phyloP scores from a whole-genome alignment of 495 filamentous ascomycete genomes.

The Aspergillus cavernicola region DNA sequence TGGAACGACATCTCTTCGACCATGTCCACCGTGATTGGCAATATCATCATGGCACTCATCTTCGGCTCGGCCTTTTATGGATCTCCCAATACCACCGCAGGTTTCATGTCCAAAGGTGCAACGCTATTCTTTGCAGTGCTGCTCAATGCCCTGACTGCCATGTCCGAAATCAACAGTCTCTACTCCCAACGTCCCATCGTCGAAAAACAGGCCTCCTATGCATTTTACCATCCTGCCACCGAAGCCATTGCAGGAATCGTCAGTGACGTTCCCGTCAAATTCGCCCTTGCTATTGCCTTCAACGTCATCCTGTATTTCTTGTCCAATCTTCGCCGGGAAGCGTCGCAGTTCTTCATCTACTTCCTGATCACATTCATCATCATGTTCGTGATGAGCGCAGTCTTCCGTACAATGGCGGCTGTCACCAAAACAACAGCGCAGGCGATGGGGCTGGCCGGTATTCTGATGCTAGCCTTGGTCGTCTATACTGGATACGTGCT shows the following conservation, averaged over 20 bases:
- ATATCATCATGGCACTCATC: constrained; percentile 73
- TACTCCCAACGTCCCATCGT: constrained; percentile 60
- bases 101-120: constrained; percentile 75
- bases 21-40: constrained; percentile 68
- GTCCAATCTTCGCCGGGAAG: constrained; percentile 42
- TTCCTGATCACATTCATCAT: constrained; percentile 52
- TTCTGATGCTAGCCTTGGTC: constrained; percentile 41
- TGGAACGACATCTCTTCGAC: constrained; percentile 72
- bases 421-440: constrained; percentile 43
- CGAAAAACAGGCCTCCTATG: constrained; percentile 61
- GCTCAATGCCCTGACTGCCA: constrained; percentile 54
- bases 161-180: constrained; percentile 57
- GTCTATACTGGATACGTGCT: constrained; percentile 50
- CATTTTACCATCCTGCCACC: constrained; percentile 59
- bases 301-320: constrained; percentile 58
- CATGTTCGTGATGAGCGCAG: constrained; percentile 52
- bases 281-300: constrained; percentile 46
- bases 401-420: constrained; percentile 46
- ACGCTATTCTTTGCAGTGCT: constrained; percentile 87
- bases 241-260: constrained; percentile 57
- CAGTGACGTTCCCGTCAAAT: constrained; percentile 55
- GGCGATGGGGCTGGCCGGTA: constrained; percentile 46
- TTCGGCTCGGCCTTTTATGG: constrained; percentile 86
- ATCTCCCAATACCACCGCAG: constrained; percentile 55
- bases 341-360: constrained; percentile 60